Evolutionary conservation across 177 flowering plant genomes (phyloP).

Genomic region (Vitis hybrid): DNA sequence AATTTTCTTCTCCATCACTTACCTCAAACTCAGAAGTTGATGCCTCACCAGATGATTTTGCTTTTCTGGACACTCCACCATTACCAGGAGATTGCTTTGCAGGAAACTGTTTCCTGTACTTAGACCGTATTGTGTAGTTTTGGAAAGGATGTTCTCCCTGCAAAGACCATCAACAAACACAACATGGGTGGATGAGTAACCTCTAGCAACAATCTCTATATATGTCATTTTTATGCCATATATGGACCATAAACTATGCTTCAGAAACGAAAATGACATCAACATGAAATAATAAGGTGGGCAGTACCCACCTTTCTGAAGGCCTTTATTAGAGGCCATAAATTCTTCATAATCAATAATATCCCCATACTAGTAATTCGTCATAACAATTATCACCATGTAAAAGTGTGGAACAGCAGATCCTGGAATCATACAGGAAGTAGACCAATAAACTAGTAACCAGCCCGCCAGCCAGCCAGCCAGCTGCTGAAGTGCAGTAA

Average conservation of each 20-base stretch:
- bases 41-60: constrained; percentile 24
- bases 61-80: constrained; percentile 15
- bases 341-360: not conserved
- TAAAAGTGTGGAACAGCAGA: not conserved
- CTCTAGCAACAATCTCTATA: not conserved
- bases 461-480: no score
- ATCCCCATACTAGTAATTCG: no score
- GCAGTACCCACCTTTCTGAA: not conserved
- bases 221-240: not conserved
- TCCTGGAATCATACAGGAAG: no score
- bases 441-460: no score
- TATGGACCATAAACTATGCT: not conserved
- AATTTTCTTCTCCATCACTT: constrained; percentile 37
- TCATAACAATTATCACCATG: not conserved
- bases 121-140: constrained; percentile 77
- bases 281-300: not conserved
- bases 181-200: not conserved
- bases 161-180: constrained; percentile 6
- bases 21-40: constrained; percentile 30
- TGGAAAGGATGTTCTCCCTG: constrained; percentile 96
- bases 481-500: no score
- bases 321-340: not conserved
- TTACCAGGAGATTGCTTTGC: constrained; percentile 18
- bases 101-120: constrained; percentile 54
- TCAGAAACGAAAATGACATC: not conserved